Evolutionary conservation across 805 yeast genomes (phyloP).

Genomic region (Pichia ethanolica): DNA sequence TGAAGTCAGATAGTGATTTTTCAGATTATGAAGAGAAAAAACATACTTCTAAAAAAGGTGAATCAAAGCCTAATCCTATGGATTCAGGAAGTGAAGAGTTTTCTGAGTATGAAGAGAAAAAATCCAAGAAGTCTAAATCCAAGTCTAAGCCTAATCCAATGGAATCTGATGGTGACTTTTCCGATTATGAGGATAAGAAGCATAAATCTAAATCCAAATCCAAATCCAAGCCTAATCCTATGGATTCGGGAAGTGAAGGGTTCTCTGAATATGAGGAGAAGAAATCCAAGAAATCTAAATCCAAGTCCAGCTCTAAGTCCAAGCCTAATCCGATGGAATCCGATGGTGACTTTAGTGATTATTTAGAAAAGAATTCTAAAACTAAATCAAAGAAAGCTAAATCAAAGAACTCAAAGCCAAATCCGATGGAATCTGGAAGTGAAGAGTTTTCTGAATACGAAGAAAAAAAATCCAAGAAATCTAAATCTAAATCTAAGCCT

Average conservation of each 20-base stretch:
- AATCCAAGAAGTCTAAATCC: neutral
- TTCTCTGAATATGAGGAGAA: neutral
- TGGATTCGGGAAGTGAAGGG: conserved; percentile 1
- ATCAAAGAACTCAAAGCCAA: neutral
- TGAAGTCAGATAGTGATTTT: neutral
- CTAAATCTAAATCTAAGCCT: neutral
- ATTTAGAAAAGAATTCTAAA: neutral
- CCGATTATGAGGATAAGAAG: neutral
- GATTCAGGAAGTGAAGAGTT: conserved; percentile 9
- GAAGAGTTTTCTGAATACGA: conserved; percentile 1
- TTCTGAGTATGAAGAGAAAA: neutral
- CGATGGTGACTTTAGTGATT: neutral
- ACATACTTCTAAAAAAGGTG: too few relatives aligned
- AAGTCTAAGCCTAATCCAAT: neutral
- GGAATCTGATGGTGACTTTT: neutral
- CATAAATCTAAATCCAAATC: neutral
- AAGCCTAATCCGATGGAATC: neutral
- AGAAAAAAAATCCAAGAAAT: neutral
- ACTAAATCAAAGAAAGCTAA: neutral
- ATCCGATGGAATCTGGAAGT: conserved; percentile 2
- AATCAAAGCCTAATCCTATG: neutral
- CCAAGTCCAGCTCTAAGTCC: neutral
- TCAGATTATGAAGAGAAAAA: neutral
- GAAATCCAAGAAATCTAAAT: neutral
- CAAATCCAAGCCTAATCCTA: conserved; percentile 1